A percentile compares a stretch with the other conserved stretches of the same genome.
Evolutionary conservation across 345 rosid species (phyloP).

Genomic region (Psidium friedrichsthalianum): DNA sequence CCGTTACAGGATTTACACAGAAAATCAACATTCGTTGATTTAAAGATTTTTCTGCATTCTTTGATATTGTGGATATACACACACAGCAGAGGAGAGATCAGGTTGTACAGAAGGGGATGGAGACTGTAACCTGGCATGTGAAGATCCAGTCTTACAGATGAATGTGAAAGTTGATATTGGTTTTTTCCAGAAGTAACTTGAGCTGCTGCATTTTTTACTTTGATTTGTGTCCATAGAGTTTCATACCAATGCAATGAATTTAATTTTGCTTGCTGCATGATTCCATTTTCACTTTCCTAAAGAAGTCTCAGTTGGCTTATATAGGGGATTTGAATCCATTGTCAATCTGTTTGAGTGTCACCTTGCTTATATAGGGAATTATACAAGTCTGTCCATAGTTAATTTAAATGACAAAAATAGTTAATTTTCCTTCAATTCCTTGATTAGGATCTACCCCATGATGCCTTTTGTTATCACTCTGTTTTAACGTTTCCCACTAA

Average conservation of each 20-base stretch:
- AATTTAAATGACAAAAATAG: background rate
- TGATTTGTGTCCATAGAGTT: background rate
- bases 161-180: background rate
- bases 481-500: background rate
- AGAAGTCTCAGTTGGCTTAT: background rate
- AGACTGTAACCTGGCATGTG: background rate
- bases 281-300: background rate
- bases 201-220: background rate
- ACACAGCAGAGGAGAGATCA: background rate
- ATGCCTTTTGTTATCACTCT: background rate
- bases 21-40: background rate
- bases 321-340: background rate
- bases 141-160: background rate
- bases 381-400: background rate
- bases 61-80: background rate
- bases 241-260: background rate
- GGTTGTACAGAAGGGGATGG: background rate
- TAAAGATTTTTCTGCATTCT: background rate
- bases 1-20: background rate
- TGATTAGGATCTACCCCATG: background rate
- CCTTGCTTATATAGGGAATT: background rate
- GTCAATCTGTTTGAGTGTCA: background rate
- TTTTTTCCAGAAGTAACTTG: background rate
- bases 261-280: background rate
- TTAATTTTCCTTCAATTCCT: background rate